A percentile compares a stretch with the other conserved stretches of the same genome.
These are phyloP conservation scores for Parietaria judaica DNA, from an alignment of 306 rosid genomes.

Conservation along the genomic window DNA sequence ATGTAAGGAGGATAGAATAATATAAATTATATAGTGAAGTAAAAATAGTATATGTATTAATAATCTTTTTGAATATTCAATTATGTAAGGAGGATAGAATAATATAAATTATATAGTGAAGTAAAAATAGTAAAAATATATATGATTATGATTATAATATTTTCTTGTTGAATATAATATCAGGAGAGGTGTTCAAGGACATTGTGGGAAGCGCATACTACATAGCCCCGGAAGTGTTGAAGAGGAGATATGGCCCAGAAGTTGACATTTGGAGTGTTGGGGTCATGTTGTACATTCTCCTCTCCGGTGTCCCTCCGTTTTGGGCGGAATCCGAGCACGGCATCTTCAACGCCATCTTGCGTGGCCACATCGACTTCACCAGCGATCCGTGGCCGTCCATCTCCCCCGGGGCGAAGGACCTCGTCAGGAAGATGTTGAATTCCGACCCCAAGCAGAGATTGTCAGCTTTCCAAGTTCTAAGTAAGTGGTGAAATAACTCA, in stretches of 20 bases:
- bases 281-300: constrained; percentile 85
- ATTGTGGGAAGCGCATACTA: constrained; percentile 92
- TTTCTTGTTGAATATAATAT: neutral
- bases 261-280: constrained; percentile 98
- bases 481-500: constrained; percentile 30
- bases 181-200: constrained; percentile 82
- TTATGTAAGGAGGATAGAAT: too few species aligned
- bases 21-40: too few species aligned
- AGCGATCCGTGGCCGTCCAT: constrained; percentile 95
- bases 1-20: too few species aligned
- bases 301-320: constrained; percentile 89
- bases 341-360: constrained; percentile 76
- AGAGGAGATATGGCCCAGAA: constrained; percentile 88
- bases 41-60: too few species aligned
- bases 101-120: too few species aligned
- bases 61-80: too few species aligned
- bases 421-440: constrained; percentile 83
- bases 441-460: constrained; percentile 81
- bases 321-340: constrained; percentile 99
- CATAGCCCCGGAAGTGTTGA: constrained; percentile 96
- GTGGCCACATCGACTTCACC: constrained; percentile 69
- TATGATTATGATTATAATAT: too few species aligned
- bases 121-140: too few species aligned
- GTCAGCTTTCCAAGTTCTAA: constrained; percentile 77
- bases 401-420: constrained; percentile 83